Evolutionary conservation across 768 basidiomycete genomes (phyloP).

Genomic region (Russula vinacea): DNA sequence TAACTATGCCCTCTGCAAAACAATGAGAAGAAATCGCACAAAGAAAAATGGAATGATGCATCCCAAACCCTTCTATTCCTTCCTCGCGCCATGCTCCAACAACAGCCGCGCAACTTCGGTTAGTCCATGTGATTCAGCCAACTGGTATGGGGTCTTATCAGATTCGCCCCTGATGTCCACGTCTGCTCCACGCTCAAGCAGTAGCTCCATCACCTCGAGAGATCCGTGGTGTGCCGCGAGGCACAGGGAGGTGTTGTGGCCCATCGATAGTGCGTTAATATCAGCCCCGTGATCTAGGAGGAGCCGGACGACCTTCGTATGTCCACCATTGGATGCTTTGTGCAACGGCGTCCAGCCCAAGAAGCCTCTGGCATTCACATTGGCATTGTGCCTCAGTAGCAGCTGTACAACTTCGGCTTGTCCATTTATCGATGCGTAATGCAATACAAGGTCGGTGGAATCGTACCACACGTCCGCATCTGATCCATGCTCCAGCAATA

Average conservation of each 20-base stretch:
- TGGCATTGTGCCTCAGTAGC: no score
- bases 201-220: not conserved
- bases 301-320: not conserved
- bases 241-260: not conserved
- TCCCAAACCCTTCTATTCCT: not conserved
- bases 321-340: not conserved
- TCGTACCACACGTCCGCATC: not conserved
- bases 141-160: not conserved
- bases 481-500: no score
- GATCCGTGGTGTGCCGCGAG: fast-evolving
- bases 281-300: not conserved
- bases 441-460: no score
- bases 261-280: not conserved
- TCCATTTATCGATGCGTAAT: no score
- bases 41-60: not conserved
- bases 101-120: not conserved
- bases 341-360: no score
- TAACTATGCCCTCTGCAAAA: not conserved
- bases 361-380: no score
- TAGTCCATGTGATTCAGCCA: not conserved
- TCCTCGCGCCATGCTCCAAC: not conserved
- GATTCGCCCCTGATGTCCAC: not conserved
- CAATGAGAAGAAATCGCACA: not conserved
- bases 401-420: no score
- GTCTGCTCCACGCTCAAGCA: not conserved